Conservation (phyloP, 768 basidiomycete species). For the Russula vinacea region DNA sequence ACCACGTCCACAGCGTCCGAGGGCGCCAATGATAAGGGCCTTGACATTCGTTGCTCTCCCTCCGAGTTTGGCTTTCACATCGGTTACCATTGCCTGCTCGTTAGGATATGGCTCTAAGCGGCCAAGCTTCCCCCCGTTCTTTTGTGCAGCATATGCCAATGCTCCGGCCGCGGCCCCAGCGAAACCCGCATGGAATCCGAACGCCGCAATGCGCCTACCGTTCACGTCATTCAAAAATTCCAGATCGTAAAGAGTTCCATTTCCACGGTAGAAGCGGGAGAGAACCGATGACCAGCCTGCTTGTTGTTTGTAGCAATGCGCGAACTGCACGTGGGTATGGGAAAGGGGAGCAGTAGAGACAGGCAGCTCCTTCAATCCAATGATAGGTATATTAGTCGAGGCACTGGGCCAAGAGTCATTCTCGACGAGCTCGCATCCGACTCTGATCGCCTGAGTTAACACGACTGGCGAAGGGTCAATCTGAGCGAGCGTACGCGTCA, state of each 20-base stretch:
- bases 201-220: constrained; percentile 93
- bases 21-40: constrained; percentile 92
- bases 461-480: constrained; percentile 7
- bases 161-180: constrained; percentile 95
- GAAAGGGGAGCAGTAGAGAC: constrained; percentile 75
- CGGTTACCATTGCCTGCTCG: constrained; percentile 77
- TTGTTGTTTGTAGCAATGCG: constrained; percentile 96
- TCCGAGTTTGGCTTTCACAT: constrained; percentile 63
- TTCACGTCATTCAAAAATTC: constrained; percentile 86
- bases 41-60: constrained; percentile 70
- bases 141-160: constrained; percentile 70
- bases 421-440: constrained; percentile 82
- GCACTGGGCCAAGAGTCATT: constrained; percentile 89
- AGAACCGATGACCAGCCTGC: constrained; percentile 88
- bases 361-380: constrained; percentile 96
- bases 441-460: constrained; percentile 46
- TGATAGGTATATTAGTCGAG: constrained; percentile 70
- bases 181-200: constrained; percentile 97
- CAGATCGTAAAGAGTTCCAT: constrained; percentile 87
- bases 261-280: constrained; percentile 77
- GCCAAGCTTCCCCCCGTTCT: constrained; percentile 58
- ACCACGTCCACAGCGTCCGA: constrained; percentile 91
- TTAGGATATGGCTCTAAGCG: constrained; percentile 76
- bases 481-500: constrained; percentile 64
- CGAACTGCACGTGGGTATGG: constrained; percentile 97